phyloP scores from a whole-genome alignment of 2,329 filamentous ascomycete species.

The Lasiodiplodia hormozganensis region DNA sequence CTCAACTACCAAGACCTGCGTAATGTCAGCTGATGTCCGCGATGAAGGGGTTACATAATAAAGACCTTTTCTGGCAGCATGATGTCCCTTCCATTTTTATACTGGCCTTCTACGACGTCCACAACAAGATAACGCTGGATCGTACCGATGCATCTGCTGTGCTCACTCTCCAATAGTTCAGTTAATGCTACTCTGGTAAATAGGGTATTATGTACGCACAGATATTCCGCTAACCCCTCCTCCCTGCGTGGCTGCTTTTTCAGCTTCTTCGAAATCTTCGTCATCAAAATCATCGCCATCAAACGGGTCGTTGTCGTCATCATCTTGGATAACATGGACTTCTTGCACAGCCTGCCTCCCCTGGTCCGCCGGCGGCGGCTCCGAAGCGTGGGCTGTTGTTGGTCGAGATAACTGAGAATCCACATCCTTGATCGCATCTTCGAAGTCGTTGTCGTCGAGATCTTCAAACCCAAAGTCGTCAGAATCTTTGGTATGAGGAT shows the following conservation, averaged over 20 bases:
- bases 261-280: constrained; percentile 70
- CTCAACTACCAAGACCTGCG: constrained; percentile 79
- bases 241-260: constrained; percentile 76
- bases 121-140: constrained; percentile 89
- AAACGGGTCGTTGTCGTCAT: constrained; percentile 78
- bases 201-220: constrained; percentile 26
- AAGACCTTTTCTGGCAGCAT: constrained; percentile 73
- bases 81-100: constrained; percentile 67
- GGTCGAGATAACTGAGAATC: constrained; percentile 57
- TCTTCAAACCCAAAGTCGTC: constrained; percentile 45
- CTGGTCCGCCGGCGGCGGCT: constrained; percentile 17
- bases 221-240: constrained; percentile 48
- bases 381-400: constrained; percentile 42
- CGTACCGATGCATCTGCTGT: constrained; percentile 64
- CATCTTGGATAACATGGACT: constrained; percentile 52
- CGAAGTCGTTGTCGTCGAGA: constrained; percentile 59
- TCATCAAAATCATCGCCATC: constrained; percentile 74
- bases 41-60: constrained; percentile 1
- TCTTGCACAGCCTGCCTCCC: background rate
- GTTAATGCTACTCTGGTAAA: constrained; percentile 48
- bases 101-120: constrained; percentile 73
- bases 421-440: constrained; percentile 65
- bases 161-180: constrained; percentile 73
- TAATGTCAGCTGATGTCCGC: constrained; percentile 35
- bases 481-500: background rate